Conservation (phyloP, 2,329 filamentous ascomycete species). For the Xylariaceae sp. region DNA sequence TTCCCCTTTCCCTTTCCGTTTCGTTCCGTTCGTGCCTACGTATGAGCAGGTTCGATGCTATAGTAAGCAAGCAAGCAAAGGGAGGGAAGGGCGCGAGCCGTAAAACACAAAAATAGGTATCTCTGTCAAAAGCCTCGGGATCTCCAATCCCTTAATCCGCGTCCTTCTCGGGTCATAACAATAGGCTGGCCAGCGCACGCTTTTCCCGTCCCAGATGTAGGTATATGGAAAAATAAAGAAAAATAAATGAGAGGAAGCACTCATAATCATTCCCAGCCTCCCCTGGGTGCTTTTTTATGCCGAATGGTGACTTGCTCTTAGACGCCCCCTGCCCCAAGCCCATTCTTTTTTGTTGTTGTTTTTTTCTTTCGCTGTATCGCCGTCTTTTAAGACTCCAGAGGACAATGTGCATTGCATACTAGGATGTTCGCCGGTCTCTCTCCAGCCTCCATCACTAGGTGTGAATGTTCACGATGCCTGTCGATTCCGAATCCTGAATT, state of each 20-base stretch:
- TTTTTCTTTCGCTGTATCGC: conserved; percentile 3
- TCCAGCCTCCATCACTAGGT: conserved; percentile 1
- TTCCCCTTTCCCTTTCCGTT: conserved; percentile 1
- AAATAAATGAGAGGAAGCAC: conserved; percentile 2
- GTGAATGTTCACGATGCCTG: conserved; percentile 5
- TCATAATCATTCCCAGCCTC: conserved; percentile 6
- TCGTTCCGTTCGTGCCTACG: conserved; percentile 5
- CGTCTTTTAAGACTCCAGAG: conserved; percentile 10
- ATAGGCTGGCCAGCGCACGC: conserved; percentile 4
- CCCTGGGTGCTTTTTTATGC: not conserved
- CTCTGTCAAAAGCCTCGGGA: conserved; percentile 11
- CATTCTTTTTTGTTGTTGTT: not conserved
- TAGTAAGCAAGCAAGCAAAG: conserved; percentile 5
- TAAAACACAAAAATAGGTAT: conserved; percentile 10
- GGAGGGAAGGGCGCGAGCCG: conserved; percentile 14
- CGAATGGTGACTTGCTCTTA: conserved; percentile 14
- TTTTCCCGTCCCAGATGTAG: not conserved
- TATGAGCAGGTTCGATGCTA: conserved; percentile 2
- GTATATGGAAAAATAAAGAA: conserved; percentile 2
- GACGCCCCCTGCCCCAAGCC: conserved; percentile 6
- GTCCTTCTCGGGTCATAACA: conserved; percentile 1
- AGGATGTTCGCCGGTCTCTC: conserved; percentile 3
- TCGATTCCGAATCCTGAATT: not conserved
- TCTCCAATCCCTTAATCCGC: conserved; percentile 6
- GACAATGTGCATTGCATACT: conserved; percentile 22